Evolutionary conservation across 139 green algal species (phyloP), one percentile per base, ranked within the genome.

Genomic region (Chlamydomonas incerta): DNA sequence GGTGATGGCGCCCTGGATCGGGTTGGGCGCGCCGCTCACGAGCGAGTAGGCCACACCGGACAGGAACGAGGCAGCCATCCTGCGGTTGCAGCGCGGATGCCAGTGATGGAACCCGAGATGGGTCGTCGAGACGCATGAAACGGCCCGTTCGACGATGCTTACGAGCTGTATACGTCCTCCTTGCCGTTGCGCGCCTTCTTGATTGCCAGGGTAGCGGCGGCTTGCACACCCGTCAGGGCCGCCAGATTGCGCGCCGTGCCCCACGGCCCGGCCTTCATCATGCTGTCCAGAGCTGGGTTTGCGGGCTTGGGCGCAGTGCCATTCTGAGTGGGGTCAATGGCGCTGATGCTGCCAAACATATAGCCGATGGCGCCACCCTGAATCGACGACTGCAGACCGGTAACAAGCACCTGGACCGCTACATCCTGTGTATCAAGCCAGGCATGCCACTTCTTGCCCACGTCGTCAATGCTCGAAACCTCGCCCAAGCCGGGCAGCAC

Each of bases 171-270:
- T 0, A 97, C 91, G 76, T 99, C 96, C 55, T 98, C 96, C 82
- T 95, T 94, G 24, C 94, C 93, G 0, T 86, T 86, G 33, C 95
- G 82, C 10, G 86, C 75, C 63, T 94, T 93, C 88, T 96, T 97
- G 85, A 98, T 95, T 34, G 93, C 93, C 33, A 90, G 35, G 6
- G 75, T 88, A 34, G 98, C 77, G 34, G 93, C 96, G 37, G 94
- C 90, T 76, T 99, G 98, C 2, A 98, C 93, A 37, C 96, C 97
- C 26, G 95, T 99, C 74, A 99, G 95, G n/a, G 98, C 95, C 13
- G 93, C 97, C 88, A 99, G 96, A 77, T 99, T 99, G n/a, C 94
- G 88, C 5, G 97, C 97, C 73, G 97, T 93, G 10, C 83, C 90
- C 90, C 92, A 89, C 0, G 96, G 95, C 3, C 94, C 93, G 1